Base-by-base conservation (phyloP, 1,139 yeast genomes). In the Pichiaceae sp. region DNA sequence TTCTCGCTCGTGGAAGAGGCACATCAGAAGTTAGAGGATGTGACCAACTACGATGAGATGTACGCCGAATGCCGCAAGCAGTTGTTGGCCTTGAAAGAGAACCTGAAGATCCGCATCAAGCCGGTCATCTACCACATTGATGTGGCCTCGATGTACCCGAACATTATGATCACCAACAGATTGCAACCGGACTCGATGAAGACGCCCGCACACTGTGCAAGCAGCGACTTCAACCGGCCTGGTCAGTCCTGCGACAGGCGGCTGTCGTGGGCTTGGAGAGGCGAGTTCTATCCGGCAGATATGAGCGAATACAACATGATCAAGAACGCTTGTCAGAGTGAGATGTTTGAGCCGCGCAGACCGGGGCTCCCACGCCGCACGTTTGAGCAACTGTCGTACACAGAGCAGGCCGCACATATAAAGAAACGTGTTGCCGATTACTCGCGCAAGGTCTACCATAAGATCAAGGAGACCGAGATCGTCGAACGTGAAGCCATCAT, bases 131-230 rank as follows among this genome's bases (percentile, higher is more conserved):
- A 93, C 53, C 99, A 93, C 57, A 96, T 93, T 30, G 99, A 93
- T 65, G 99, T 93, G 38, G 97, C 99, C 0, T 91, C 98, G 0
- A 93, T 93, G 99, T 93, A 93, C 54, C 99, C 99, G 3, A 91
- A 93, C 56, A 93, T 93, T 53, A 93, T 93, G 97, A 86, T 96
- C 3, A 84, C 98, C 0, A 93, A 93, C 60, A 76, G 99, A 54
- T 67, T 93, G 38, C 99, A 93, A 57, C 99, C 99, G 0, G 99
- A 93, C 59, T 89, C 98, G 1, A 91, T 93, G 87, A 89, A 91
- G 50, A 66, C 82, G 0, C 98, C 91, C 54, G 86, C 86, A 49
- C 96, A 87, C 51, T 93, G 98, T 63, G 98, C 98, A 1, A 77
- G 95, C 29, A 93, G 99, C 66, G 98, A 93, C 52, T 93, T 87